Evolutionary conservation across 805 yeast species (phyloP).

Genomic region (Candida sanyiensis): DNA sequence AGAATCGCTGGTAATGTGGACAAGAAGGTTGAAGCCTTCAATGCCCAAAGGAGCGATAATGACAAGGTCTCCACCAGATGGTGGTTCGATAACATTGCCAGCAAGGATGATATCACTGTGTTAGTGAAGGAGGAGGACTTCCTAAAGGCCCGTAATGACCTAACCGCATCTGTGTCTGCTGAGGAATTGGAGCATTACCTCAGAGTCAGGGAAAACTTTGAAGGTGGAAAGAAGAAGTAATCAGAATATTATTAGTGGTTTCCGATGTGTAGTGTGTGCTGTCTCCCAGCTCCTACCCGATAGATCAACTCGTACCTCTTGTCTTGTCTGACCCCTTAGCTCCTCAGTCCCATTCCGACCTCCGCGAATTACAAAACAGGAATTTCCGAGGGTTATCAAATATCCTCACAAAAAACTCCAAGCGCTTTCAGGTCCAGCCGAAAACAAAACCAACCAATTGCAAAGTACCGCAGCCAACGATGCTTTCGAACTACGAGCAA

Average conservation of each 20-base stretch:
- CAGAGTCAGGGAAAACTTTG: constrained; percentile 74
- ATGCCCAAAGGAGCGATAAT: constrained; percentile 34
- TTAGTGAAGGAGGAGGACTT: constrained; percentile 69
- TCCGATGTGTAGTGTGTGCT: constrained; percentile 27
- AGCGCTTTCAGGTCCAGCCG: too few species aligned
- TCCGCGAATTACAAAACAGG: too few species aligned
- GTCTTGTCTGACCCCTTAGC: too few species aligned
- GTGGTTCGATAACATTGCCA: constrained; percentile 87
- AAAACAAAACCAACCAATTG: neutral
- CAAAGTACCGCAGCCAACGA: constrained; percentile 5
- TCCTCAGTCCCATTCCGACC: too few species aligned
- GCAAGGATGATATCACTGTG: constrained; percentile 59
- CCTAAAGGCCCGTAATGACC: constrained; percentile 60
- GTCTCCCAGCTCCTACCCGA: constrained; percentile 32
- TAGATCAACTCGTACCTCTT: constrained; percentile 34
- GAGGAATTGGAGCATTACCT: constrained; percentile 83
- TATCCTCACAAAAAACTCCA: neutral
- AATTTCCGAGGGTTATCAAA: too few species aligned
- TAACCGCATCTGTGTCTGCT: constrained; percentile 80
- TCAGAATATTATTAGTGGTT: constrained; percentile 23
- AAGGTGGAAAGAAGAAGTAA: constrained; percentile 42
- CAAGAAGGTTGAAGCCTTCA: constrained; percentile 48
- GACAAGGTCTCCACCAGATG: constrained; percentile 57
- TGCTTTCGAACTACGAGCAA: constrained; percentile 26
- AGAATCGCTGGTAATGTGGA: constrained; percentile 79